Base-by-base conservation (phyloP, 257 asterid genomes). In the Rehmannia glutinosa region DNA sequence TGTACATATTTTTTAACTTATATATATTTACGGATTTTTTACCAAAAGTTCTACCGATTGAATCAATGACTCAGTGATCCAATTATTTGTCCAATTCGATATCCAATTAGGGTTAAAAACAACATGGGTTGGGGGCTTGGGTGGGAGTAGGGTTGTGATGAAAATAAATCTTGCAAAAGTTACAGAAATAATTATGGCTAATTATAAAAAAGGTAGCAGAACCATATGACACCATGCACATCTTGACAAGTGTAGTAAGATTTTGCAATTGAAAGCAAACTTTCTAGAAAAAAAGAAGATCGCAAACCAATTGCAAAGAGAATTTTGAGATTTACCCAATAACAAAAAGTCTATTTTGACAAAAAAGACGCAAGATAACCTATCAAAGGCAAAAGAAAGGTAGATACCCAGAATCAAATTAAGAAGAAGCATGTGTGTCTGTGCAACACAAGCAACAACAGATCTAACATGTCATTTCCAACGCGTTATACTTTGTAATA, bases 181-280 rank as follows among this genome's bases (percentile, higher is more conserved):
- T 25, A 62, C 20, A 17, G 21, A 64, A 53, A 24, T 8, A 62
- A 71, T 77, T 52, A 77, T 77, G 59, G 70, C 25, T 73, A 75
- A 73, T 70, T 49, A 77, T 80, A 59, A 62, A 39, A 49, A 67
- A 74, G 62, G 35, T 11, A 51, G 2, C 10, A 51, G 24, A 20
- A 12, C 36, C 12, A 41, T 35, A 68, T 47, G 59, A 23, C 38
- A 7, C 43, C 62, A 55, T 55, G 42, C n/a, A 55, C 43, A 55
- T 3, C 13, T 57, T 54, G 52, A 28, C 78, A 74, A 57, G 72
- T 67, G 78, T 74, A 62, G 54, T 45, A 11, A 53, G 41, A 30
- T 58, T 16, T 67, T 57, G 52, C 55, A 58, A 56, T 33, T 21
- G 66, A 66, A 67, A 80, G 30, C 46, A 47, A 27, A 62, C 68